phyloP scores from a whole-genome alignment of 495 filamentous ascomycete genomes.

The Aspergillus wentii region DNA sequence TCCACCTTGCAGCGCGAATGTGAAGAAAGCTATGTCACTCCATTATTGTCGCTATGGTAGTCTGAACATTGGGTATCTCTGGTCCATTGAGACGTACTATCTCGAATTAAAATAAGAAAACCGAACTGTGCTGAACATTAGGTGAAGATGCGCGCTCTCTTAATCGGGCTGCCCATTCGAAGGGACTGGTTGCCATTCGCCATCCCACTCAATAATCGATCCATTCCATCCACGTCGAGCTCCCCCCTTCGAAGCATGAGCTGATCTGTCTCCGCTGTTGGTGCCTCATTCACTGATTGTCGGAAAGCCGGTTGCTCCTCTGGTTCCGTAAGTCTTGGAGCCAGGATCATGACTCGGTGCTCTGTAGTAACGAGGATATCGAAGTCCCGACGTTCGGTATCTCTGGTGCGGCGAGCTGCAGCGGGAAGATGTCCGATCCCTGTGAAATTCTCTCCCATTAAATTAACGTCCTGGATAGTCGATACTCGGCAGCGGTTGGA shows the following conservation, averaged over 20 bases:
- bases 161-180: conserved; percentile 35
- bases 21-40: no score
- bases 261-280: conserved; percentile 32
- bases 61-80: conserved; percentile 1
- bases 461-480: conserved; percentile 43
- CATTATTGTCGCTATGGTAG: not conserved
- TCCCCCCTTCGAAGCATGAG: conserved; percentile 39
- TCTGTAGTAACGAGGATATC: conserved; percentile 64
- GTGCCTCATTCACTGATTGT: conserved; percentile 14
- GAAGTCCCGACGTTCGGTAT: conserved; percentile 39
- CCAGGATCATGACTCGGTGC: conserved; percentile 55
- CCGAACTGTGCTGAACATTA: no score
- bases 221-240: conserved; percentile 50
- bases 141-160: conserved; percentile 37
- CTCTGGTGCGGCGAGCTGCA: conserved; percentile 22
- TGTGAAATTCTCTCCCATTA: conserved; percentile 63
- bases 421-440: conserved; percentile 52
- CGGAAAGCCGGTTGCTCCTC: conserved; percentile 7
- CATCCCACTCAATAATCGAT: conserved; percentile 44
- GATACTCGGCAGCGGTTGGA: conserved; percentile 43
- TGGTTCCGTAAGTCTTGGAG: conserved; percentile 32
- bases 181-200: conserved; percentile 25
- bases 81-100: no score
- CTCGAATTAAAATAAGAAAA: no score
- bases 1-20: conserved; percentile 53